Conservation (phyloP, 2,329 filamentous ascomycete genomes). For the Paracoccidioides brasiliensis region DNA sequence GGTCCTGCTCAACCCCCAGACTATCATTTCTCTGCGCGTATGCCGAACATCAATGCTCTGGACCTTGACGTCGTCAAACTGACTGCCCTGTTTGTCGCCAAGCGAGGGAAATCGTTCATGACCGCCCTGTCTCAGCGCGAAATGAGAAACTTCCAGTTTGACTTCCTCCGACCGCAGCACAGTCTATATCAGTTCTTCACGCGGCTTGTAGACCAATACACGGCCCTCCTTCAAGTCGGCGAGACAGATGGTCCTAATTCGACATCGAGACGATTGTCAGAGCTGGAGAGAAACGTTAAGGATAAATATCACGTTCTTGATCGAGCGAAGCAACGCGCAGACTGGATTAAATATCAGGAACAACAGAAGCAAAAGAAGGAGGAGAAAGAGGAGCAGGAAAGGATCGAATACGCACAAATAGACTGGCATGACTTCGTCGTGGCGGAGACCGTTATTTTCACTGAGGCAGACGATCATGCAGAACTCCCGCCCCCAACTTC, state of each 20-base stretch:
- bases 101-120: conserved; percentile 85
- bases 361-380: conserved; percentile 79
- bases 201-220: conserved; percentile 84
- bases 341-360: conserved; percentile 75
- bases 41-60: conserved; percentile 93
- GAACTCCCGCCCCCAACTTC: conserved; percentile 81
- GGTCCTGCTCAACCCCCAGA: conserved; percentile 75
- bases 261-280: conserved; percentile 57
- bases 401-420: conserved; percentile 65
- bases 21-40: conserved; percentile 87
- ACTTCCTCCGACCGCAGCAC: conserved; percentile 89
- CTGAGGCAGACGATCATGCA: conserved; percentile 70
- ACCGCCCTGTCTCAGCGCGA: conserved; percentile 81
- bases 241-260: conserved; percentile 57
- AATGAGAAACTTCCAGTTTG: conserved; percentile 83
- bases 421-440: conserved; percentile 98
- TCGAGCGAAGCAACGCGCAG: conserved; percentile 70
- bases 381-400: conserved; percentile 72
- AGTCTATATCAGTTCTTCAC: conserved; percentile 94
- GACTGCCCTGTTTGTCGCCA: conserved; percentile 83
- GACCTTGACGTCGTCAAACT: conserved; percentile 63
- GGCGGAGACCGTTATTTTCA: conserved; percentile 88
- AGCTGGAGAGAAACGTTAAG: conserved; percentile 59
- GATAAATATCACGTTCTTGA: conserved; percentile 71
- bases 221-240: conserved; percentile 56